Base-by-base conservation (phyloP, 805 yeast species). In the Wickerhamiella musiphila region DNA sequence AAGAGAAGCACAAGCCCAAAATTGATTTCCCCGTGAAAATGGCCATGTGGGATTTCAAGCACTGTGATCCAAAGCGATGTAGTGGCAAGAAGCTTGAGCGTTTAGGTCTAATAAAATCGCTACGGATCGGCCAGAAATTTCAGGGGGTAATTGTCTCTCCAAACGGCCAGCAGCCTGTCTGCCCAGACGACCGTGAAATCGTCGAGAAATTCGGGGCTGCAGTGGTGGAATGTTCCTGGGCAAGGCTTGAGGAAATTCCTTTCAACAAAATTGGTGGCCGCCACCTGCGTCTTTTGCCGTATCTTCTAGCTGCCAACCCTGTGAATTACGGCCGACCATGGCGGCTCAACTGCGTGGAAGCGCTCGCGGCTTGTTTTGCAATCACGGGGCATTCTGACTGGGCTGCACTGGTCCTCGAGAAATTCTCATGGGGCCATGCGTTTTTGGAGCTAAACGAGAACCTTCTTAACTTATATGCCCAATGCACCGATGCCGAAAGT, bases 211-310 rank as follows among this genome's bases (percentile, higher is more conserved):
- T 61, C 25, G 98, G 98, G 23, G 90, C 83, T n/a, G 94, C 98
- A 0, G 98, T 90, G 6, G 96, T 90, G 2, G 98, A 90, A 52
- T 86, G 96, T 55, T 82, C 94, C 2, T 90, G 98, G 98, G 98
- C 98, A 0, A 61, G 96, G 34, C 53, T 90, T n/a, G 93, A 83
- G 35, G 98, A 90, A 52, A 72, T 90, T n/a, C 98, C 98, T 4
- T 90, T 90, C 54, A 60, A 65, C 38, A 81, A 78, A 48, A 83
- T 90, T 36, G 96, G 96, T 4, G 96, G 96, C 4, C 71, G 69
- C 38, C 65, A 81, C 46, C 94, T 86, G 49, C 61, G 98, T 29
- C 59, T 90, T 3, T 41, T 90, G 35, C 98, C 98, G 1, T 90
- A 86, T 46, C 58, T 90, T 29, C 83, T 90, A 7, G 96, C 96